Conservation (phyloP, 495 filamentous ascomycete genomes). For the Pseudotulostoma volvatum region DNA sequence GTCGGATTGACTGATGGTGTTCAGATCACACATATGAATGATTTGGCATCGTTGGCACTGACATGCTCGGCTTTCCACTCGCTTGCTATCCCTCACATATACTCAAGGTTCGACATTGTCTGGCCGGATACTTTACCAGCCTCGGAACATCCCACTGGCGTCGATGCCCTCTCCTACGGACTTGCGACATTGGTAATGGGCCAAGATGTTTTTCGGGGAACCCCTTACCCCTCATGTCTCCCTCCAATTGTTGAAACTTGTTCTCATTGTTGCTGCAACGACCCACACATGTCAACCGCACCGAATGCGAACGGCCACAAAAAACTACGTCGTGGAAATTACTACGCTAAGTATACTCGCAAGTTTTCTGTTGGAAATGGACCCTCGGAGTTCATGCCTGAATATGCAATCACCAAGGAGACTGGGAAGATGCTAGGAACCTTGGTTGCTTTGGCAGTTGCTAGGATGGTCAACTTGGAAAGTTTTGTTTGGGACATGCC, state of each 20-base stretch:
- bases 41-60: conserved; percentile 66
- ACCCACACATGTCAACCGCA: conserved; percentile 7
- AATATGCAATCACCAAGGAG: conserved; percentile 79
- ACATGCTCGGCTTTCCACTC: conserved; percentile 73
- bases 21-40: conserved; percentile 76
- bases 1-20: no score
- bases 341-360: conserved; percentile 70
- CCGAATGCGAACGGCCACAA: conserved; percentile 4
- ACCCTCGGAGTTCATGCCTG: conserved; percentile 63
- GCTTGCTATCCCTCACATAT: conserved; percentile 72
- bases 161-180: conserved; percentile 85
- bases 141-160: conserved; percentile 51
- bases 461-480: conserved; percentile 78
- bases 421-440: conserved; percentile 89
- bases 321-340: conserved; percentile 38
- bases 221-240: conserved; percentile 6
- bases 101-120: conserved; percentile 84
- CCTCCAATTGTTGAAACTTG: conserved; percentile 9
- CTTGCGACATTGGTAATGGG: conserved; percentile 73
- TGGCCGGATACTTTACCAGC: conserved; percentile 64
- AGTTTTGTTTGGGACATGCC: conserved; percentile 96
- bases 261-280: conserved; percentile 22
- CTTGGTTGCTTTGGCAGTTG: conserved; percentile 69
- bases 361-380: conserved; percentile 90
- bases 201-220: conserved; percentile 47